Base-by-base conservation (phyloP, 257 asterid genomes). In the Voacanga thouarsii region DNA sequence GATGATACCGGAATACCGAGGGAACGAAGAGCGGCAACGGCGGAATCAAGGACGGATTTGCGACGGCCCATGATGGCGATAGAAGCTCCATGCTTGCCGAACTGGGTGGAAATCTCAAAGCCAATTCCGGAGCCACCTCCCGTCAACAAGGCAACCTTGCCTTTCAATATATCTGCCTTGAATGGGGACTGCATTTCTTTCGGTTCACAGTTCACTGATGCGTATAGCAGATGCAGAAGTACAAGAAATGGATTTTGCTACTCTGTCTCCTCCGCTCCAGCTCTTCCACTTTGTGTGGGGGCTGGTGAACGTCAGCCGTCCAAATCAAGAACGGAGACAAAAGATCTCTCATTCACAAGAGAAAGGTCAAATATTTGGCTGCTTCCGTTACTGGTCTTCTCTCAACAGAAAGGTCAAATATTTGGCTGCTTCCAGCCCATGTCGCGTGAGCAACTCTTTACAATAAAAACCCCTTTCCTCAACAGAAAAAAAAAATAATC, bases 121-220 rank as follows among this genome's bases (percentile, higher is more conserved):
- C 98, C 97, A 76, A 94, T 92, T 1, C 98, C 98, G 7, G 98
- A 90, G 71, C 96, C 98, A 41, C 97, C 98, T 30, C 98, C 98
- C 18, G 98, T 94, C 80, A 92, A 82, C 3, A 92, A 89, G 53
- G 97, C 96, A 50, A 94, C 98, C 85, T 90, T 84, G 82, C 96
- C 96, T 75, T 77, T 83, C 30, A 92, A 87, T 64, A 82, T 71
- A 61, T 89, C 92, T 60, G 89, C n/a, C 85, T 87, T 89, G 92
- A 90, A 94, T 7, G 97, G 98, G 47, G 56, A 45, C 75, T 91
- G 96, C 97, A 91, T 92, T 80, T 67, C 63, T n/a, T 7, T 19
- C 18, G 24, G 14, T 18, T 53, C 12, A 19, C 12, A 24, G 68
- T 28, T 15, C 43, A 55, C 18, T 16, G 68, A 5, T 61, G 21